Conservation (phyloP, 768 basidiomycete species). For the Tulasnella sp. region DNA sequence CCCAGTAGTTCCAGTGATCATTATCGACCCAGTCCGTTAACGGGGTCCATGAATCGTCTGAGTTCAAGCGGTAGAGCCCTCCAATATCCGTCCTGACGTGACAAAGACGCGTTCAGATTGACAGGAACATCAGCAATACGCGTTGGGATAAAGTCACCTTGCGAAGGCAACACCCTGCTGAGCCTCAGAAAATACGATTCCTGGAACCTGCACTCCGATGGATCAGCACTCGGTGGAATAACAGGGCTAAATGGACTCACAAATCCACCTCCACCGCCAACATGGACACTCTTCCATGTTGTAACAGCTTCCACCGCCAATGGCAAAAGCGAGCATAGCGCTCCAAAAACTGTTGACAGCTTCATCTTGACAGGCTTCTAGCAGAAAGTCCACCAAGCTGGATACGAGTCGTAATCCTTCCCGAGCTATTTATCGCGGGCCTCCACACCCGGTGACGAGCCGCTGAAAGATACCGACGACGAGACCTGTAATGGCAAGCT, state of each 20-base stretch:
- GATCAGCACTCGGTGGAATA: background rate
- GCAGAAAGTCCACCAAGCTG: too few species aligned
- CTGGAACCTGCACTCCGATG: background rate
- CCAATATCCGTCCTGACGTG: background rate
- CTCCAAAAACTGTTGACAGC: background rate
- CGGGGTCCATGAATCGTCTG: conserved; percentile 1
- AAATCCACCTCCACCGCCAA: conserved; percentile 9
- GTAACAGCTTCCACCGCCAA: background rate
- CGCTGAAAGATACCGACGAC: too few species aligned
- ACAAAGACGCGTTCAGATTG: background rate
- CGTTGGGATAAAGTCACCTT: background rate
- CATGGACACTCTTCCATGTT: conserved; percentile 8
- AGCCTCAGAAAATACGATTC: conserved; percentile 1
- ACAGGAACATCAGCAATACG: background rate
- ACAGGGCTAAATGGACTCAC: background rate
- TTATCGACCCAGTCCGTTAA: background rate
- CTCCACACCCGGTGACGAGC: too few species aligned
- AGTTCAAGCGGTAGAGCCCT: conserved; percentile 2
- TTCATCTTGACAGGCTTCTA: too few species aligned
- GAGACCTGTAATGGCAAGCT: too few species aligned
- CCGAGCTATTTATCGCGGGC: too few species aligned
- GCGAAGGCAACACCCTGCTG: conserved; percentile 1
- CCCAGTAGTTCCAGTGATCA: conserved; percentile 32
- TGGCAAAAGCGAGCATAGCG: background rate
- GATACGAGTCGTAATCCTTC: too few species aligned